Percentiles rank a stretch among this genome's conserved stretches.
Evolutionary conservation across 2,329 filamentous ascomycete genomes (phyloP).

Genomic region (Arthrobotrys megalospora): DNA sequence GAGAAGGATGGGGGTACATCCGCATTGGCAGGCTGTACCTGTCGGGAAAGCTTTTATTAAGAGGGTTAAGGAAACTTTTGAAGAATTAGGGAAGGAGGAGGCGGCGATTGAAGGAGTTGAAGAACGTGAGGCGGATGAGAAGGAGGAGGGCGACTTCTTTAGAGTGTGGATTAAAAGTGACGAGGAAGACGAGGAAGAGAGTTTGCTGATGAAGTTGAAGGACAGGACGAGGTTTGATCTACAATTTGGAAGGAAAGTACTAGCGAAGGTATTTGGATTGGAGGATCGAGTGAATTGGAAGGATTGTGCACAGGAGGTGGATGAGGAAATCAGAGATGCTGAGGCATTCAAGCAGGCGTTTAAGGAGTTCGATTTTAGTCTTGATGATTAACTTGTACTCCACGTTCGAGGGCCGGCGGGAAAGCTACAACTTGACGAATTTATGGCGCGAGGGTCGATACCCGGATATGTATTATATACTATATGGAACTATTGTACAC

Average conservation of each 20-base stretch:
- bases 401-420: not conserved
- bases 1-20: conserved; percentile 83
- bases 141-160: conserved; percentile 77
- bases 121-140: conserved; percentile 61
- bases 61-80: conserved; percentile 89
- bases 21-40: conserved; percentile 88
- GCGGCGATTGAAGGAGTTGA: conserved; percentile 60
- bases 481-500: conserved; percentile 46
- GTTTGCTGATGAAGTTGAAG: conserved; percentile 81
- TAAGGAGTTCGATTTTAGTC: conserved; percentile 87
- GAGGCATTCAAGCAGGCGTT: conserved; percentile 85
- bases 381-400: conserved; percentile 63
- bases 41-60: conserved; percentile 73
- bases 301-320: conserved; percentile 82
- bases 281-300: conserved; percentile 87
- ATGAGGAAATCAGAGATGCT: conserved; percentile 84
- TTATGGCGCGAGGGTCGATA: conserved; percentile 1
- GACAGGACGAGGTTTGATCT: conserved; percentile 84
- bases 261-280: conserved; percentile 87
- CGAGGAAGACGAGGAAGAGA: conserved; percentile 68
- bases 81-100: conserved; percentile 85
- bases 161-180: conserved; percentile 79
- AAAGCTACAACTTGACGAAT: not conserved
- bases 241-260: conserved; percentile 88
- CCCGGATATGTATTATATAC: conserved; percentile 44